Evolutionary conservation across 2,329 filamentous ascomycete genomes (phyloP).

Genomic region (Phialocephala subalpina): DNA sequence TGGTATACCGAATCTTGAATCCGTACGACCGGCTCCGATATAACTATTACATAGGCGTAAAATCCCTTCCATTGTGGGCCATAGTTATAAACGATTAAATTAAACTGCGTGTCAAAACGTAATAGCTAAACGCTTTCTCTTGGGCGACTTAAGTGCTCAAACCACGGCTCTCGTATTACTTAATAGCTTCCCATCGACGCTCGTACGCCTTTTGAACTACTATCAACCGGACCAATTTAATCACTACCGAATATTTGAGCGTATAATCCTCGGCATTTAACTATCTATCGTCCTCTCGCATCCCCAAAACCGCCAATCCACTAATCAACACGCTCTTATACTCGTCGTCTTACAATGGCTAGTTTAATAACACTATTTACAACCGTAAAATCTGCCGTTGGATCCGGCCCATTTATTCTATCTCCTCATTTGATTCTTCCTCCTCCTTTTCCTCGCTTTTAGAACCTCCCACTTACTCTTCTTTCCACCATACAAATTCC

Average conservation of each 20-base stretch:
- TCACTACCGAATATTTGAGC: too few relatives aligned
- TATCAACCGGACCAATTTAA: constrained; percentile 23
- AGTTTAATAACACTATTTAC: not conserved
- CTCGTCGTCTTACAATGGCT: constrained; percentile 16
- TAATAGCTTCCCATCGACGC: constrained; percentile 3
- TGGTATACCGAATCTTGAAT: constrained; percentile 28
- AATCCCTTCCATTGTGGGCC: not conserved
- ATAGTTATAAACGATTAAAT: not conserved
- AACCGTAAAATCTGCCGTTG: not conserved
- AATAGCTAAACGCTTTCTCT: too few relatives aligned
- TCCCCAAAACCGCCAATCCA: constrained; percentile 25
- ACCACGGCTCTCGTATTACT: not conserved
- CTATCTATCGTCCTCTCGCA: constrained; percentile 14
- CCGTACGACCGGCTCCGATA: constrained; percentile 20
- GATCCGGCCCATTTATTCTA: constrained; percentile 5
- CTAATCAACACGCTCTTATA: constrained; percentile 30
- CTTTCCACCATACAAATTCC: constrained; percentile 14
- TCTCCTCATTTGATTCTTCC: constrained; percentile 7
- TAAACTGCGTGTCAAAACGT: not conserved
- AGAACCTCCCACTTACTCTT: constrained; percentile 7
- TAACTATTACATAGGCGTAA: constrained; percentile 19
- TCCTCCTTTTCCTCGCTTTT: constrained; percentile 2
- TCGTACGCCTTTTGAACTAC: constrained; percentile 22
- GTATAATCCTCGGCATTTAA: too few relatives aligned
- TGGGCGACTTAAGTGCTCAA: too few relatives aligned